These are phyloP conservation scores for Trichosporon faecale DNA, from an alignment of 1,284 basidiomycete genomes.

Conservation along the genomic window DNA sequence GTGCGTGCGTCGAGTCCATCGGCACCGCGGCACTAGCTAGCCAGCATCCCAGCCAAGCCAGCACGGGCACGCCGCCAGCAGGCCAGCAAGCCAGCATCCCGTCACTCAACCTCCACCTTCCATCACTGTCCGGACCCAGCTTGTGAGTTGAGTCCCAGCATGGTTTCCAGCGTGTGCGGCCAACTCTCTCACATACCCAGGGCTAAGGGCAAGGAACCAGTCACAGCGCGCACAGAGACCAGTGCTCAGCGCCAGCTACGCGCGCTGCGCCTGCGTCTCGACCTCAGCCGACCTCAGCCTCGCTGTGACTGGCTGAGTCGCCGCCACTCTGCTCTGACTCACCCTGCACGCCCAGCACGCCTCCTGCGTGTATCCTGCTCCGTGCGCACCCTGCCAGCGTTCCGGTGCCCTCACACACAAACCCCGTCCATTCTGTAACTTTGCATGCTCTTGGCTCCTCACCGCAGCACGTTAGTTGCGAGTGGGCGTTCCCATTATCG, in stretches of 20 bases:
- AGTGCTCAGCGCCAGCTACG: background rate
- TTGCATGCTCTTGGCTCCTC: background rate
- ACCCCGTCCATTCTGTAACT: background rate
- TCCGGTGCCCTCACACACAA: background rate
- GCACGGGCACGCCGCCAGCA: background rate
- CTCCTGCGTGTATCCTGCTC: background rate
- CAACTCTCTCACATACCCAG: background rate
- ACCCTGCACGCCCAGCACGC: background rate
- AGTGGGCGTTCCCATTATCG: background rate
- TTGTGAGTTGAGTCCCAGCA: background rate
- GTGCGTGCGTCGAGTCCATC: background rate
- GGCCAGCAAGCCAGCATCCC: too few relatives aligned
- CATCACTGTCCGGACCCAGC: background rate
- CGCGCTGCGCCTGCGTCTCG: too few relatives aligned
- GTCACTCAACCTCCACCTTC: background rate
- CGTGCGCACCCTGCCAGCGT: background rate
- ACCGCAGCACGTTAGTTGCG: background rate
- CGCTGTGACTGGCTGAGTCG: background rate
- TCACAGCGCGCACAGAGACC: background rate
- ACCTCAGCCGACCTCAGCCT: too few relatives aligned
- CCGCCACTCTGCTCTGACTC: background rate
- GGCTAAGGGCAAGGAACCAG: background rate
- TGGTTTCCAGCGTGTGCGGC: background rate
- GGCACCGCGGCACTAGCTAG: background rate
- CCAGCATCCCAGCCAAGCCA: background rate